A percentile compares a stretch with the other conserved stretches of the same genome.
These are phyloP conservation scores for Citrus australasica DNA, from an alignment of 345 rosid genomes.

Conservation along the genomic window DNA sequence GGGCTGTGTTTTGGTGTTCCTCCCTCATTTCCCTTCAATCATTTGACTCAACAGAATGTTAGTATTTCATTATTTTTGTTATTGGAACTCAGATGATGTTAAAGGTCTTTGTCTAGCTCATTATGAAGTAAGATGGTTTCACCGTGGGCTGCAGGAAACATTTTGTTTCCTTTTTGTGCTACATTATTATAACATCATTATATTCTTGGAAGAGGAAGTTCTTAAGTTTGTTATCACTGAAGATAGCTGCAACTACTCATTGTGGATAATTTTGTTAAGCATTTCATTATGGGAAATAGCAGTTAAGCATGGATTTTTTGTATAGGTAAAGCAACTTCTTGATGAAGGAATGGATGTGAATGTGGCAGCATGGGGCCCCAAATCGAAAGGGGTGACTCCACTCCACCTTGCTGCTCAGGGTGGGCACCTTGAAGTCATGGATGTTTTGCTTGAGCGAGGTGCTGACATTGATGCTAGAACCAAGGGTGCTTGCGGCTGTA, in stretches of 20 bases:
- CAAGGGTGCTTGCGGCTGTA: slow-evolving; percentile 91
- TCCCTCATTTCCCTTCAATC: background rate
- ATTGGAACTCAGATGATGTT: background rate
- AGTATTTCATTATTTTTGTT: background rate
- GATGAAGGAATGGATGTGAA: slow-evolving; percentile 84
- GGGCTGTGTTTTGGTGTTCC: background rate
- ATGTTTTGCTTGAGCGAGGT: slow-evolving; percentile 86
- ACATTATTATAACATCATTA: background rate
- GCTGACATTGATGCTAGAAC: slow-evolving; percentile 94
- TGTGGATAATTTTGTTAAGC: background rate
- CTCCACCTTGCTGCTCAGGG: slow-evolving; percentile 99
- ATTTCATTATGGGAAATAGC: background rate
- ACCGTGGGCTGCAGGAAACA: background rate
- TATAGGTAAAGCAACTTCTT: slow-evolving; percentile 68
- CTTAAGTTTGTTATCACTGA: background rate
- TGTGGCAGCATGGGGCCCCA: slow-evolving; percentile 83
- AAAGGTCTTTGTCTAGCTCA: background rate
- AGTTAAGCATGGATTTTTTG: slow-evolving; percentile 8
- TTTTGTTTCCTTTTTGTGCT: background rate
- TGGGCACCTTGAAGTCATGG: slow-evolving; percentile 90
- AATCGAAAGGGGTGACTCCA: slow-evolving; percentile 80
- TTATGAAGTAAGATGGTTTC: background rate
- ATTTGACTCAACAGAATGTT: background rate
- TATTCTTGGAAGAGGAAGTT: background rate
- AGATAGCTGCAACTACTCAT: background rate